Conservation (phyloP, 371 early-diverging fungal genomes). For the Capillidium heterosporum region DNA sequence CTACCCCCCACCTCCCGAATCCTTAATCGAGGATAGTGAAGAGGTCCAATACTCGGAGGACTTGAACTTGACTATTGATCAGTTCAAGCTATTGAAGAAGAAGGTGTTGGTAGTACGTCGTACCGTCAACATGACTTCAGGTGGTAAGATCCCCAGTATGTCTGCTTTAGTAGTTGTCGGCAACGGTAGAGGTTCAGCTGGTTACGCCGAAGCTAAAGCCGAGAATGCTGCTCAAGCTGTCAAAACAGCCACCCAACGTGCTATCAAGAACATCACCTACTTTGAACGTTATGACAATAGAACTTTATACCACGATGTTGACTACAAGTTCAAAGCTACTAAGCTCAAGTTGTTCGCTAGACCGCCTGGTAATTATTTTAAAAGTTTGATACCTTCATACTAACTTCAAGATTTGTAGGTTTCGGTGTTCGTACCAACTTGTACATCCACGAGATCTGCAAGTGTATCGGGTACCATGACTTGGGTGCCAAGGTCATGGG, state of each 20-base stretch:
- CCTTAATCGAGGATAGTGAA: not conserved
- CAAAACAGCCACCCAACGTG: slow-evolving; percentile 71
- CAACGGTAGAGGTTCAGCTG: slow-evolving; percentile 83
- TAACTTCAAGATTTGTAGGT: slow-evolving; percentile 23
- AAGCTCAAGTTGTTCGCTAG: slow-evolving; percentile 62
- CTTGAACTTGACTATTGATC: slow-evolving; percentile 3
- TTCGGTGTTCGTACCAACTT: slow-evolving; percentile 86
- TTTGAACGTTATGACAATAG: slow-evolving; percentile 86
- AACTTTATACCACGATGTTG: slow-evolving; percentile 78
- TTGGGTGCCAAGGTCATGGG: slow-evolving; percentile 82
- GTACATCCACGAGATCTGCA: slow-evolving; percentile 86
- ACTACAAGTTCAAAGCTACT: slow-evolving; percentile 79
- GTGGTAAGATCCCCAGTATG: slow-evolving; percentile 67
- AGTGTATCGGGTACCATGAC: slow-evolving; percentile 86
- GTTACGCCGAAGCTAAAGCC: slow-evolving; percentile 86
- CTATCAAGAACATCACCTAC: slow-evolving; percentile 67
- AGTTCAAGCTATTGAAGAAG: slow-evolving; percentile 30
- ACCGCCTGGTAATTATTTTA: slow-evolving; percentile 54
- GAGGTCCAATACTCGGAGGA: not conserved
- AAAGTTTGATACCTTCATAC: not conserved
- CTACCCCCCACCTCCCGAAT: not conserved
- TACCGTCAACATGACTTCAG: slow-evolving; percentile 67
- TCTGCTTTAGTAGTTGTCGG: slow-evolving; percentile 91
- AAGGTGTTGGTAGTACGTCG: slow-evolving; percentile 57
- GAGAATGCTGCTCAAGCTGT: slow-evolving; percentile 65